These are phyloP conservation scores for Ceratocystis destructans DNA, from an alignment of 2,329 filamentous ascomycete genomes.

Conservation along the genomic window DNA sequence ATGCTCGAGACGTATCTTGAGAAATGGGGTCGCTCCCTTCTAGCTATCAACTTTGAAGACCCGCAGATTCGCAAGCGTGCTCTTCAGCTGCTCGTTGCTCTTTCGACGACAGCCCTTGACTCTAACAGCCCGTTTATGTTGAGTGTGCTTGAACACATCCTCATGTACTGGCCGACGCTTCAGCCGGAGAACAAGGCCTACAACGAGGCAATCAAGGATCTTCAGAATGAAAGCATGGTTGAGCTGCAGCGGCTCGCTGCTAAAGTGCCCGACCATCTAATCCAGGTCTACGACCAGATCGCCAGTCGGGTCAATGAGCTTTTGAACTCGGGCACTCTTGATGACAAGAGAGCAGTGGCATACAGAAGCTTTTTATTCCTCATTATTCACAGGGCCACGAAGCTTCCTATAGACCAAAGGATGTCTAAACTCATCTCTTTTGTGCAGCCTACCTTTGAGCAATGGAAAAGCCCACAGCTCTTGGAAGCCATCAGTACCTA, in stretches of 20 bases:
- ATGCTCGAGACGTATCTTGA: slow-evolving; percentile 45
- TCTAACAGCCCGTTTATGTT: slow-evolving; percentile 70
- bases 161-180: slow-evolving; percentile 66
- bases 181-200: slow-evolving; percentile 58
- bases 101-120: slow-evolving; percentile 68
- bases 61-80: slow-evolving; percentile 71
- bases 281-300: slow-evolving; percentile 76
- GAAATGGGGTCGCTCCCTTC: slow-evolving; percentile 57
- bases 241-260: slow-evolving; percentile 81
- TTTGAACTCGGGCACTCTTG: slow-evolving; percentile 54
- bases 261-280: slow-evolving; percentile 80
- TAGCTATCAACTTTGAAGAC: slow-evolving; percentile 64
- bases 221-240: slow-evolving; percentile 71
- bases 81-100: slow-evolving; percentile 68
- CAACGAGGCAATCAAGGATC: slow-evolving; percentile 77
- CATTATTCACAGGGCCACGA: slow-evolving; percentile 74
- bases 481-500: slow-evolving; percentile 59
- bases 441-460: slow-evolving; percentile 63
- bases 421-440: slow-evolving; percentile 61
- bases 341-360: slow-evolving; percentile 72
- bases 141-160: slow-evolving; percentile 78
- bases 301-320: slow-evolving; percentile 73
- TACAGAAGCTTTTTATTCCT: slow-evolving; percentile 88
- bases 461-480: slow-evolving; percentile 64
- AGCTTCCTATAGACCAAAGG: slow-evolving; percentile 57